phyloP scores from a whole-genome alignment of 305 asterid species.

The Fraxinus ornus region DNA sequence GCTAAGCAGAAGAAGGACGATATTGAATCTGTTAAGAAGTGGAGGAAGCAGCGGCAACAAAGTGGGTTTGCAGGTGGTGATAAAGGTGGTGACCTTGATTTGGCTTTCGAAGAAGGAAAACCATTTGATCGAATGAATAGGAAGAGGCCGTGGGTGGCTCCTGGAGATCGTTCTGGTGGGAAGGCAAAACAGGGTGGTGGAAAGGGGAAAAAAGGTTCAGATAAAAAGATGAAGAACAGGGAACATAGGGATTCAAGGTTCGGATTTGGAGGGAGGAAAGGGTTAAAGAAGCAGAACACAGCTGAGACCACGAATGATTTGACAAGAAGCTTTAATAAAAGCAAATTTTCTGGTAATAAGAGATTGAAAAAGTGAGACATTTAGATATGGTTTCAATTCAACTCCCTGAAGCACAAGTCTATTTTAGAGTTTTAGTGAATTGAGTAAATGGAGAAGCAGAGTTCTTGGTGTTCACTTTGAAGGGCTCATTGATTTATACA shows the following conservation, averaged over 20 bases:
- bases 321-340: constrained; percentile 33
- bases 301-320: constrained; percentile 71
- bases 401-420: background rate
- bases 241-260: constrained; percentile 52
- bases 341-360: constrained; percentile 40
- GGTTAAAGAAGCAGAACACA: constrained; percentile 77
- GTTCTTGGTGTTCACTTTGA: background rate
- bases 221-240: constrained; percentile 31
- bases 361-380: constrained; percentile 41
- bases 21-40: constrained; percentile 82
- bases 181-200: constrained; percentile 40
- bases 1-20: constrained; percentile 84
- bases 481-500: background rate
- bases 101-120: constrained; percentile 73
- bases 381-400: background rate
- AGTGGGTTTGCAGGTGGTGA: constrained; percentile 57
- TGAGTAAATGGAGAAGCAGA: background rate
- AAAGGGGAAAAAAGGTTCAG: constrained; percentile 53
- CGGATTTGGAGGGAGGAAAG: constrained; percentile 88
- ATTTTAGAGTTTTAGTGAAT: background rate
- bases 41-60: constrained; percentile 85
- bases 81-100: constrained; percentile 51
- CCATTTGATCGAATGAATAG: constrained; percentile 54
- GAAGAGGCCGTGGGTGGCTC: constrained; percentile 72
- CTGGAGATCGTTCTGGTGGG: constrained; percentile 88